Conservation (phyloP, 2,329 filamentous ascomycete genomes). For the Hypoxylon rubiginosum region DNA sequence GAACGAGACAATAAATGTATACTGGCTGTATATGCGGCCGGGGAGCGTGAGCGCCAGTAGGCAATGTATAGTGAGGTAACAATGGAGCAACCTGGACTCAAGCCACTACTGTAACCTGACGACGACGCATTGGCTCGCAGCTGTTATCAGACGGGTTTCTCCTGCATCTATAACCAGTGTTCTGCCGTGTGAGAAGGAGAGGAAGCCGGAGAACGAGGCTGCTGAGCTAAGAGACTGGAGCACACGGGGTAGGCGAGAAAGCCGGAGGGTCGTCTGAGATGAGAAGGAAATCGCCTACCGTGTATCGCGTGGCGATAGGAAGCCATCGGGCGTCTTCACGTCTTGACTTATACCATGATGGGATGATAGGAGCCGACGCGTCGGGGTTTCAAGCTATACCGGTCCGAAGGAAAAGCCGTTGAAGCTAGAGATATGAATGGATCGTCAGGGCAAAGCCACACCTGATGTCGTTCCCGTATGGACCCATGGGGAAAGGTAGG, state of each 20-base stretch:
- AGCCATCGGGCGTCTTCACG: slow-evolving; percentile 15
- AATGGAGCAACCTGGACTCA: slow-evolving; percentile 38
- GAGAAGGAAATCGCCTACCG: slow-evolving; percentile 14
- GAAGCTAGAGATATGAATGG: slow-evolving; percentile 24
- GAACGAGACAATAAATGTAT: slow-evolving; percentile 16
- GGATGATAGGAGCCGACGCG: neutral
- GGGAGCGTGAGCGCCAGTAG: slow-evolving; percentile 16
- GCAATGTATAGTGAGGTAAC: slow-evolving; percentile 31
- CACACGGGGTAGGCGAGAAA: slow-evolving; percentile 7
- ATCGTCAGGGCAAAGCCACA: slow-evolving; percentile 33
- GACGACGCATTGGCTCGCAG: slow-evolving; percentile 26
- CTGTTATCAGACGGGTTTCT: slow-evolving; percentile 28
- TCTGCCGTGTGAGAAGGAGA: slow-evolving; percentile 18
- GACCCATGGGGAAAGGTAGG: slow-evolving; percentile 22
- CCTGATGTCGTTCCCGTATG: slow-evolving; percentile 19
- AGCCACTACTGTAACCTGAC: slow-evolving; percentile 38
- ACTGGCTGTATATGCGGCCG: slow-evolving; percentile 19
- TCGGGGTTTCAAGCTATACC: slow-evolving; percentile 25
- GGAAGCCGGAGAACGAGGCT: slow-evolving; percentile 21
- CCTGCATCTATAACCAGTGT: slow-evolving; percentile 22
- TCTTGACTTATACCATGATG: slow-evolving; percentile 19
- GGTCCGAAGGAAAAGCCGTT: slow-evolving; percentile 24
- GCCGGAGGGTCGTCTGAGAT: neutral
- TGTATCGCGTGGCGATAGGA: slow-evolving; percentile 9
- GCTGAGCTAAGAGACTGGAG: slow-evolving; percentile 13